Percentiles rank a stretch among this genome's conserved stretches.
Evolutionary conservation across 2,329 filamentous ascomycete genomes (phyloP).

Genomic region (Blastomyces percursus): DNA sequence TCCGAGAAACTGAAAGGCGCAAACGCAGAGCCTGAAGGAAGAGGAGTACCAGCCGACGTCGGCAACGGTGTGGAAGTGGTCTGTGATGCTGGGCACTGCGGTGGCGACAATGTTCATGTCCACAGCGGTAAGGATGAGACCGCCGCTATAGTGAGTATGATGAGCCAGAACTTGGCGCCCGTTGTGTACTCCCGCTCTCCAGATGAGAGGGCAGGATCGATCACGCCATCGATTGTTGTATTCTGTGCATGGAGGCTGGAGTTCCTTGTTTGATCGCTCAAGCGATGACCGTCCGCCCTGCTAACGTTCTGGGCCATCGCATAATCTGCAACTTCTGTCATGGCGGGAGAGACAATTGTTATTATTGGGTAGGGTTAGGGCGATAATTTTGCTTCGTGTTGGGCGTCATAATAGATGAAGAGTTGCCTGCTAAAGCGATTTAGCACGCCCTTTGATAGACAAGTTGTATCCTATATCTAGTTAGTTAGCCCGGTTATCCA

Average conservation of each 20-base stretch:
- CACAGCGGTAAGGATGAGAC: not conserved
- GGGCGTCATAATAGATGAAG: not conserved
- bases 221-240: not conserved
- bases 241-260: not conserved
- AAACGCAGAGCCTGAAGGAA: slow-evolving; percentile 11
- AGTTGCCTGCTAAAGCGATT: not conserved
- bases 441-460: not conserved
- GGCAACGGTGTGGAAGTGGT: slow-evolving; percentile 20
- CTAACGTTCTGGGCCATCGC: not conserved
- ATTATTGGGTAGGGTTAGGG: not conserved
- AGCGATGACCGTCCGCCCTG: not conserved
- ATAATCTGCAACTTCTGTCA: not conserved
- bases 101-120: not conserved
- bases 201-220: not conserved
- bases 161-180: not conserved
- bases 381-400: not conserved
- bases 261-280: not conserved
- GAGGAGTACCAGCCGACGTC: slow-evolving; percentile 25
- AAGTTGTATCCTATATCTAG: not conserved
- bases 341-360: not conserved
- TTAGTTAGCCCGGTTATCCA: too few relatives aligned
- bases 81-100: slow-evolving; percentile 17
- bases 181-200: not conserved
- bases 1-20: slow-evolving; percentile 17
- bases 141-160: not conserved